Evolutionary conservation across 192 early-diverging fungal genomes (phyloP).

Genomic region (Coemansia sp.): DNA sequence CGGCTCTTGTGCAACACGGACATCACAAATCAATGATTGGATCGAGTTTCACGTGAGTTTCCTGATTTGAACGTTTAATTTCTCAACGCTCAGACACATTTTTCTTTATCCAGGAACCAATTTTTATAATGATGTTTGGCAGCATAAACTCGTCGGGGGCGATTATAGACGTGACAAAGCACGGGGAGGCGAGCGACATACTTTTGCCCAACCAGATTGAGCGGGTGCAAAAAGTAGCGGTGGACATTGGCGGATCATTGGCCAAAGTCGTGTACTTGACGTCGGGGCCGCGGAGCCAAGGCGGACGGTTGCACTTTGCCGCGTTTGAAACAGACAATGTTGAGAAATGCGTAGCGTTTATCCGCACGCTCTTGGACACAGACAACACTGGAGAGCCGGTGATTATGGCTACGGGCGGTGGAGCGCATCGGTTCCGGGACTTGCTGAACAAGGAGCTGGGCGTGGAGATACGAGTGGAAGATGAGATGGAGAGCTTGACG

Average conservation of each 20-base stretch:
- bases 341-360: slow-evolving; percentile 84
- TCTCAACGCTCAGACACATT: background rate
- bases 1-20: too few relatives aligned
- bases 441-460: slow-evolving; percentile 65
- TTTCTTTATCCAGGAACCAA: background rate
- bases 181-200: slow-evolving; percentile 67
- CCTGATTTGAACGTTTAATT: too few relatives aligned
- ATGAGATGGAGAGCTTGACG: slow-evolving; percentile 91
- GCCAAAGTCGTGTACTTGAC: slow-evolving; percentile 78
- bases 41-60: too few relatives aligned
- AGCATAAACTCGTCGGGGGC: slow-evolving; percentile 51
- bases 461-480: slow-evolving; percentile 78
- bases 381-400: slow-evolving; percentile 34
- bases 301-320: slow-evolving; percentile 88
- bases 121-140: slow-evolving; percentile 36
- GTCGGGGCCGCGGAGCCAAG: slow-evolving; percentile 49
- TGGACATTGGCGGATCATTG: slow-evolving; percentile 81
- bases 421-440: slow-evolving; percentile 77
- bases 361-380: slow-evolving; percentile 62
- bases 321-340: slow-evolving; percentile 94
- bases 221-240: slow-evolving; percentile 82
- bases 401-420: slow-evolving; percentile 86
- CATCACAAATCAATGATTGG: too few relatives aligned
- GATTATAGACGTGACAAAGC: slow-evolving; percentile 28
- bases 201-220: slow-evolving; percentile 82